These are phyloP conservation scores for Sabuloglossum arenarium DNA, from an alignment of 495 filamentous ascomycete species.

Conservation along the genomic window DNA sequence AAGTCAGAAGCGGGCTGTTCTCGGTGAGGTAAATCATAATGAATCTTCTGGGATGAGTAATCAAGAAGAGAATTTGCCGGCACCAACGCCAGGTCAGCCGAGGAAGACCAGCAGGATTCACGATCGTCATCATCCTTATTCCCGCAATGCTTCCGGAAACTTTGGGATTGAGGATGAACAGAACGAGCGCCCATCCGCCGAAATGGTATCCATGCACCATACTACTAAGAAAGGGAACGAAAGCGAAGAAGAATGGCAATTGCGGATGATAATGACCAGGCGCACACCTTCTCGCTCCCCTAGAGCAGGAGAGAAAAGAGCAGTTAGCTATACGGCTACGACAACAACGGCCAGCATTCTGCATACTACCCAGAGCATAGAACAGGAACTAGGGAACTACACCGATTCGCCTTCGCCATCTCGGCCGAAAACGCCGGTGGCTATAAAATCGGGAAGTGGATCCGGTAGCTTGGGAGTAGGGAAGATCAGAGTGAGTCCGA, in stretches of 20 bases:
- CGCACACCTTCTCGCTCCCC: constrained; percentile 31
- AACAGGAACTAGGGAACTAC: constrained; percentile 33
- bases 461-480: constrained; percentile 42
- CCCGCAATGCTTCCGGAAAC: constrained; percentile 8
- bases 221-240: constrained; percentile 30
- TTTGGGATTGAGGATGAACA: constrained; percentile 20
- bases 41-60: constrained; percentile 33
- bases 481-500: constrained; percentile 53
- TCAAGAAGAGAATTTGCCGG: constrained; percentile 70
- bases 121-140: constrained; percentile 32
- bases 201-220: constrained; percentile 26
- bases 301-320: constrained; percentile 23
- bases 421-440: constrained; percentile 44
- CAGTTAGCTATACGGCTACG: constrained; percentile 38
- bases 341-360: constrained; percentile 32
- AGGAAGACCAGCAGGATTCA: constrained; percentile 53
- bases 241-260: constrained; percentile 57
- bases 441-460: constrained; percentile 36
- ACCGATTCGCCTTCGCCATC: constrained; percentile 28
- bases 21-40: constrained; percentile 79
- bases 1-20: constrained; percentile 54
- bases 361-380: constrained; percentile 24
- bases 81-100: constrained; percentile 88
- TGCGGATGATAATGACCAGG: constrained; percentile 41
- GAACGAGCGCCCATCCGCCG: constrained; percentile 19